Evolutionary conservation across 805 yeast genomes (phyloP).

Genomic region (Torulaspora delbrueckii): DNA sequence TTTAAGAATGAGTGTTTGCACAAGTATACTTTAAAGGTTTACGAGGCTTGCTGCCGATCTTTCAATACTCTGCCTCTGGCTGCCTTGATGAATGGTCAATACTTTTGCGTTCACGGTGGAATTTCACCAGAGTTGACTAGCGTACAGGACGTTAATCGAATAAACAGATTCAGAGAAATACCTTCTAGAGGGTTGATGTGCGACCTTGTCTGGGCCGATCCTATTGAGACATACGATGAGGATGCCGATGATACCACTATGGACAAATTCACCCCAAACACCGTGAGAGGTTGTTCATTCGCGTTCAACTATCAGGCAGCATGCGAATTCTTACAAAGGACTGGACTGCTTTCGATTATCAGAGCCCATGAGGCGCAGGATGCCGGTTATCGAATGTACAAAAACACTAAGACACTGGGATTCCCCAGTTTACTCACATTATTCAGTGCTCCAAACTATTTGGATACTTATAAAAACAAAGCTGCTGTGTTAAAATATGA

Average conservation of each 20-base stretch:
- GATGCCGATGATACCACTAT: slow-evolving; percentile 39
- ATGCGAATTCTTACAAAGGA: slow-evolving; percentile 70
- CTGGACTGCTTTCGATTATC: slow-evolving; percentile 75
- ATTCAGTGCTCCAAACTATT: slow-evolving; percentile 92
- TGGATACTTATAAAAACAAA: slow-evolving; percentile 88
- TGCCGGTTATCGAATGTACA: slow-evolving; percentile 93
- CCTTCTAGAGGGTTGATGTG: slow-evolving; percentile 93
- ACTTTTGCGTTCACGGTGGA: slow-evolving; percentile 96
- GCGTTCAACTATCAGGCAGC: slow-evolving; percentile 81
- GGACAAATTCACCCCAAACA: slow-evolving; percentile 53
- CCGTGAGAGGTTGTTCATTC: slow-evolving; percentile 87
- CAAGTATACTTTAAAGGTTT: slow-evolving; percentile 63
- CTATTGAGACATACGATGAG: slow-evolving; percentile 81
- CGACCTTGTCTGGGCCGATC: slow-evolving; percentile 95
- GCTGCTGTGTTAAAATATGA: slow-evolving; percentile 94
- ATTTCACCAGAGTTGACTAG: slow-evolving; percentile 76
- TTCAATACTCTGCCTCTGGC: slow-evolving; percentile 88
- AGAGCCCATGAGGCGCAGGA: slow-evolving; percentile 98
- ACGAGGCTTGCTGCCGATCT: slow-evolving; percentile 68
- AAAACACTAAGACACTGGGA: slow-evolving; percentile 73
- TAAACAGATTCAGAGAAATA: slow-evolving; percentile 85
- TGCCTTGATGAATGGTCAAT: slow-evolving; percentile 89
- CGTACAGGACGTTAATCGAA: slow-evolving; percentile 58
- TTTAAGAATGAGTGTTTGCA: slow-evolving; percentile 86
- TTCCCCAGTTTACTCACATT: slow-evolving; percentile 87